Percentiles rank a stretch among this genome's conserved stretches.
phyloP scores from a whole-genome alignment of 2,329 filamentous ascomycete genomes.

The Ceratocystis diversiconidia region DNA sequence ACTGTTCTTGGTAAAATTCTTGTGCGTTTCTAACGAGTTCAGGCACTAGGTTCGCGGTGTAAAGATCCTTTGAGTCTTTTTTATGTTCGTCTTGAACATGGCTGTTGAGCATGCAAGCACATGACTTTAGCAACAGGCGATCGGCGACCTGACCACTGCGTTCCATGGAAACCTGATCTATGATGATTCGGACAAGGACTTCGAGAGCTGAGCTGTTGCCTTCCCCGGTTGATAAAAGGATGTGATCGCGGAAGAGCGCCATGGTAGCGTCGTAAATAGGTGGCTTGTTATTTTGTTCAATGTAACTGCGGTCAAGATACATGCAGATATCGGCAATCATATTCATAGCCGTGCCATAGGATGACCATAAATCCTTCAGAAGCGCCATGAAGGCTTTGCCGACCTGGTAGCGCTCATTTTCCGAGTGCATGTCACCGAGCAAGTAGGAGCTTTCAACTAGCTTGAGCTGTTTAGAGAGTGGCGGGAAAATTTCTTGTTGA shows the following conservation, averaged over 20 bases:
- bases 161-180: constrained; percentile 89
- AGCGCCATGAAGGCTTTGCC: constrained; percentile 66
- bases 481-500: constrained; percentile 52
- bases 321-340: constrained; percentile 95
- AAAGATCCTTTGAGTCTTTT: constrained; percentile 64
- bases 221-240: constrained; percentile 48
- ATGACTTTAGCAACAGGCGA: constrained; percentile 64
- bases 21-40: constrained; percentile 58
- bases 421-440: constrained; percentile 49
- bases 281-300: constrained; percentile 52
- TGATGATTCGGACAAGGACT: constrained; percentile 64
- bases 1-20: constrained; percentile 63
- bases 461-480: constrained; percentile 57
- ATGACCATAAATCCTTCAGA: constrained; percentile 67
- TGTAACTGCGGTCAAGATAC: constrained; percentile 88
- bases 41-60: constrained; percentile 69
- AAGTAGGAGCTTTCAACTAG: constrained; percentile 47
- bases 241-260: constrained; percentile 73
- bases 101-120: constrained; percentile 76
- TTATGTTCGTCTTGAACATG: constrained; percentile 74
- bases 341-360: constrained; percentile 84
- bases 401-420: constrained; percentile 62
- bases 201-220: constrained; percentile 43
- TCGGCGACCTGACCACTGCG: constrained; percentile 81
- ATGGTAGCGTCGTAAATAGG: constrained; percentile 78